Percentiles rank a stretch among this genome's conserved stretches.
Evolutionary conservation across 495 filamentous ascomycete genomes (phyloP).

Genomic region (Friedmanniomyces simplex): DNA sequence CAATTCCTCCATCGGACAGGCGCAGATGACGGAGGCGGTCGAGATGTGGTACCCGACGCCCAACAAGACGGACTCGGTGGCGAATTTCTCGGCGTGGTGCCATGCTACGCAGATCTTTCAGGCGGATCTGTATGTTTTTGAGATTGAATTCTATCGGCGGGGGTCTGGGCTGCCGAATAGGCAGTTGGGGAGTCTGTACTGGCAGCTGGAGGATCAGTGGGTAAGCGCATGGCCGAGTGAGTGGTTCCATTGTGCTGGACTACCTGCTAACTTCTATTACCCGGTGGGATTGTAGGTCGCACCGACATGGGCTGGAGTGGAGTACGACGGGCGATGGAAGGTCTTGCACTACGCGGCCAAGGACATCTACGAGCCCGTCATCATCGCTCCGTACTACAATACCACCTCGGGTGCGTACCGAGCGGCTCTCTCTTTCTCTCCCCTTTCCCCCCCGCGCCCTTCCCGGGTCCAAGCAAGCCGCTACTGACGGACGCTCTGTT

Average conservation of each 20-base stretch:
- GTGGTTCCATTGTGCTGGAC: neutral
- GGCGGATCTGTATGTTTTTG: slow-evolving; percentile 51
- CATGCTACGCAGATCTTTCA: slow-evolving; percentile 59
- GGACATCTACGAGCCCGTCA: slow-evolving; percentile 51
- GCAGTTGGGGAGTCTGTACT: slow-evolving; percentile 55
- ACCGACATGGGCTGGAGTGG: slow-evolving; percentile 56
- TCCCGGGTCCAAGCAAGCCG: too few relatives aligned
- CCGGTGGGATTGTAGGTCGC: slow-evolving; percentile 34
- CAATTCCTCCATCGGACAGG: slow-evolving; percentile 42
- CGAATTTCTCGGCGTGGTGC: slow-evolving; percentile 62
- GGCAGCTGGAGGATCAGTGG: slow-evolving; percentile 65
- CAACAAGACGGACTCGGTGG: slow-evolving; percentile 42
- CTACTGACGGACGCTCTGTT: too few relatives aligned
- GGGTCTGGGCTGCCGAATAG: slow-evolving; percentile 50
- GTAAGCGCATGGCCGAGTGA: neutral
- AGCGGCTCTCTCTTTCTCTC: too few relatives aligned
- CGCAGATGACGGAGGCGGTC: slow-evolving; percentile 53
- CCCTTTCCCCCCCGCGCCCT: too few relatives aligned
- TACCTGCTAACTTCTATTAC: too few relatives aligned
- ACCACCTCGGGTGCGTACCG: slow-evolving; percentile 32
- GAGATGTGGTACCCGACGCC: slow-evolving; percentile 54
- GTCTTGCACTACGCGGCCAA: slow-evolving; percentile 50
- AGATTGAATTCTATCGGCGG: slow-evolving; percentile 57
- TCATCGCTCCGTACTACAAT: slow-evolving; percentile 54
- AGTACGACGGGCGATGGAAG: slow-evolving; percentile 58